Base-by-base conservation (phyloP, 345 rosid genomes). In the Raphanus sativus region DNA sequence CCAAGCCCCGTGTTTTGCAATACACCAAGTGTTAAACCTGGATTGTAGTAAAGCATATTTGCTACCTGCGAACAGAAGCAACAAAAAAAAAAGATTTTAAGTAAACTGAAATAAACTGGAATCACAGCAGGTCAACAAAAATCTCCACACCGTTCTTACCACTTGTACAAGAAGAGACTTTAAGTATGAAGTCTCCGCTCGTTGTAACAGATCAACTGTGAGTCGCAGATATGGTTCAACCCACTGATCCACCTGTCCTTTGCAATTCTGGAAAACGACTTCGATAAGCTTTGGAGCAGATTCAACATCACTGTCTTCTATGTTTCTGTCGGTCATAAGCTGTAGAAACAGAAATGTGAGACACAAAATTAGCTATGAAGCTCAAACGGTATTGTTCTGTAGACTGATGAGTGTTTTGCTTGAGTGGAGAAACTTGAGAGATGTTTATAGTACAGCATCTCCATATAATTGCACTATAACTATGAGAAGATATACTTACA, bases 121-220 rank as follows among this genome's bases (percentile, higher is more conserved):
- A 70, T 64, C 63, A 65, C 48, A 70, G 64, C 52, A 62, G 33
- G 61, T 12, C 16, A 77, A 36, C 11, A 28, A 73, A 28, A 68
- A 68, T 10, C 15, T 67, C 13, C 65, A 74, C 64, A 17, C 36
- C 77, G 33, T 67, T 58, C 92, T 85, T 87, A 96, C 99, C 97
- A 96, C 97, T 91, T 96, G 98, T 71, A 93, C 38, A 62, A 96
- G 95, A 80, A 96, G 98, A 69, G 97, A 93, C 78, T 96, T 96
- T 83, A 96, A 83, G 80, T 87, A 86, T 50, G 95, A 81, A 71
- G 86, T 88, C 77, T 90, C 91, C 15, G 96, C 83, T 68, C 89
- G 87, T 38, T 85, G 91, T 79, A 96, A 85, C 69, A 95, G 85
- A 74, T 91, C 95, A 78, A 93, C 83, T 3, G 97, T 89, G 64